Evolutionary conservation across 1,284 basidiomycete species (phyloP).

Genomic region (Microbotryum lychnidis-dioicae): DNA sequence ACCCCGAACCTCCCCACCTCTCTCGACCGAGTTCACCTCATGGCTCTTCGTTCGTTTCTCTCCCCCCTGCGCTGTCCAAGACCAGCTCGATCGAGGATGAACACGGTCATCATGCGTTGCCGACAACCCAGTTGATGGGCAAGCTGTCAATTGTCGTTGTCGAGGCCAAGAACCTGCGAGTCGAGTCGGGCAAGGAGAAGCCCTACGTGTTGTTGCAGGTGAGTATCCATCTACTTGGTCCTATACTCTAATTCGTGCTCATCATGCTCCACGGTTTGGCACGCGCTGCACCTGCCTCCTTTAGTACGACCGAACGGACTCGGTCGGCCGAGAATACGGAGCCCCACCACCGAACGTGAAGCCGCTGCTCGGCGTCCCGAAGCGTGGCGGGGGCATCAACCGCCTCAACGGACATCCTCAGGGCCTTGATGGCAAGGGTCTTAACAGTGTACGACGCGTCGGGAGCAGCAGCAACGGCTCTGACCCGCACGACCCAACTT

Average conservation of each 20-base stretch:
- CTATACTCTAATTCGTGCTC: not conserved
- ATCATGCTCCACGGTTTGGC: not conserved
- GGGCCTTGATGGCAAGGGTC: no score
- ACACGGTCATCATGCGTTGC: constrained; percentile 6
- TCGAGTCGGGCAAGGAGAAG: constrained; percentile 8
- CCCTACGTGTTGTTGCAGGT: constrained; percentile 28
- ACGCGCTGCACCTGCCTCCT: not conserved
- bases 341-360: constrained; percentile 10
- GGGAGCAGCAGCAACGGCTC: no score
- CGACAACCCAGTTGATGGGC: constrained; percentile 19
- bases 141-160: constrained; percentile 21
- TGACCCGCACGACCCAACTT: no score
- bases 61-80: not conserved
- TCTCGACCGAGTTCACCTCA: not conserved
- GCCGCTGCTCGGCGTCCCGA: no score
- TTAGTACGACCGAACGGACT: constrained; percentile 28
- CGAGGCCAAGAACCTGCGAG: constrained; percentile 18
- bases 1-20: not conserved
- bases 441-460: no score
- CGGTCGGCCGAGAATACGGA: constrained; percentile 26
- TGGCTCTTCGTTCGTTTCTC: not conserved
- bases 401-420: no score
- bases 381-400: no score
- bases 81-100: not conserved
- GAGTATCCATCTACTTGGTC: not conserved